A percentile compares a stretch with the other conserved stretches of the same genome.
Evolutionary conservation across 768 basidiomycete genomes (phyloP).

Genomic region (Tylopilus intermedius): DNA sequence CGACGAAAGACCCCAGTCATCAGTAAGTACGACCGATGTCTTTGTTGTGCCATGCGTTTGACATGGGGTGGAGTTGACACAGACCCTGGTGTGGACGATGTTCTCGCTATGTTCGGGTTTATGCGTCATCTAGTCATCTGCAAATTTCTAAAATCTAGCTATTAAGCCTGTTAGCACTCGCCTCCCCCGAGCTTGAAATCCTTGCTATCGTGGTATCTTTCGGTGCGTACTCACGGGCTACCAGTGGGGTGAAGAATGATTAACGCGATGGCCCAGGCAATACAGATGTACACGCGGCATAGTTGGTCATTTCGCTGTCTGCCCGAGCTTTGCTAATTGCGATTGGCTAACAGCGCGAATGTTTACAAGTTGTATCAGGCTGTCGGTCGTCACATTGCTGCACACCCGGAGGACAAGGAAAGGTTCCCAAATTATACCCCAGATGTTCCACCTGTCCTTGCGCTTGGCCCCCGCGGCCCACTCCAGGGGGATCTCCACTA

Average conservation of each 20-base stretch:
- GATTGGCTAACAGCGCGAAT: conserved; percentile 47
- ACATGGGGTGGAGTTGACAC: conserved; percentile 59
- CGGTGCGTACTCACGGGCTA: conserved; percentile 39
- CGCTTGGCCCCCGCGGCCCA: conserved; percentile 59
- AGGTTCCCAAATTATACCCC: conserved; percentile 63
- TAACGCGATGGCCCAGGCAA: conserved; percentile 48
- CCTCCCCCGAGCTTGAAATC: conserved; percentile 81
- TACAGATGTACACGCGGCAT: conserved; percentile 56
- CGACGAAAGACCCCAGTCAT: conserved; percentile 52
- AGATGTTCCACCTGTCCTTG: conserved; percentile 53
- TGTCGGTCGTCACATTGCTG: conserved; percentile 53
- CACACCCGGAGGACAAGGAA: conserved; percentile 45
- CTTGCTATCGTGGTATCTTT: conserved; percentile 72
- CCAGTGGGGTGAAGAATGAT: background rate
- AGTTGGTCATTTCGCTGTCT: conserved; percentile 35
- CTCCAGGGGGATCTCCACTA: conserved; percentile 66
- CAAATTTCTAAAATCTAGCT: background rate
- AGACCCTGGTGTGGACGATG: conserved; percentile 84
- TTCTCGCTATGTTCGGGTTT: conserved; percentile 61
- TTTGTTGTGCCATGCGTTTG: background rate
- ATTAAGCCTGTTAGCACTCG: conserved; percentile 69
- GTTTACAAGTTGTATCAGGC: conserved; percentile 72
- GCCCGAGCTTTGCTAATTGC: background rate
- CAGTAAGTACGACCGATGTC: conserved; percentile 41
- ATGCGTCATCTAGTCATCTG: background rate